Conservation (phyloP, 2,329 filamentous ascomycete species). For the Emmonsia crescens region DNA sequence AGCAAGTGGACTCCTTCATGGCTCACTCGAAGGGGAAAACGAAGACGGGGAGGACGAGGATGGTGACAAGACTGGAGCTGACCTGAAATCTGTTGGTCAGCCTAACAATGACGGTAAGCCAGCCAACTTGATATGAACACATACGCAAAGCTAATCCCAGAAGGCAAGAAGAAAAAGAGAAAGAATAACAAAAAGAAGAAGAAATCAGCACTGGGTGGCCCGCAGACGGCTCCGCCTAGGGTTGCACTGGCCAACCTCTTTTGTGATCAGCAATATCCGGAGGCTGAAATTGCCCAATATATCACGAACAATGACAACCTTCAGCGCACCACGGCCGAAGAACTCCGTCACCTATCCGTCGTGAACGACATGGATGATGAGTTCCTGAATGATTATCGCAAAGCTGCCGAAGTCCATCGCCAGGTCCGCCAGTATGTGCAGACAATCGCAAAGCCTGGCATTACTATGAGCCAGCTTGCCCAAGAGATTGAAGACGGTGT, state of each 20-base stretch:
- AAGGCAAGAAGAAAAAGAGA: constrained; percentile 35
- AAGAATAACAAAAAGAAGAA: constrained; percentile 30
- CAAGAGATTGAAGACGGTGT: constrained; percentile 46
- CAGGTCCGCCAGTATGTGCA: constrained; percentile 44
- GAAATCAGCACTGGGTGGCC: constrained; percentile 21
- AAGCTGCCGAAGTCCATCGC: constrained; percentile 47
- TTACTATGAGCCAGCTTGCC: constrained; percentile 40
- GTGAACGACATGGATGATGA: constrained; percentile 34
- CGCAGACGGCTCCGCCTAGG: constrained; percentile 39
- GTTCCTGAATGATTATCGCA: constrained; percentile 44
- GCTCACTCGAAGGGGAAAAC: constrained; percentile 11
- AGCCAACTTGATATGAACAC: neutral
- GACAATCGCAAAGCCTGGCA: constrained; percentile 38
- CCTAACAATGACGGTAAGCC: constrained; percentile 8
- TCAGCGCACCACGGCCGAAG: constrained; percentile 38
- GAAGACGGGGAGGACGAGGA: constrained; percentile 23
- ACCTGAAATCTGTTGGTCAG: constrained; percentile 10
- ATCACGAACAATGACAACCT: constrained; percentile 30
- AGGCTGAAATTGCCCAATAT: constrained; percentile 39
- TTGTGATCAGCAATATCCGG: constrained; percentile 33
- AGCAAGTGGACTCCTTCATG: constrained; percentile 3
- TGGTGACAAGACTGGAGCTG: constrained; percentile 13
- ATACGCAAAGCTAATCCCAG: constrained; percentile 8
- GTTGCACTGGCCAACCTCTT: constrained; percentile 38
- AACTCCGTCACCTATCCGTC: constrained; percentile 33